A percentile compares a stretch with the other conserved stretches of the same genome.
Evolutionary conservation across 2,329 filamentous ascomycete species (phyloP).

Genomic region (Aspergillus felis): DNA sequence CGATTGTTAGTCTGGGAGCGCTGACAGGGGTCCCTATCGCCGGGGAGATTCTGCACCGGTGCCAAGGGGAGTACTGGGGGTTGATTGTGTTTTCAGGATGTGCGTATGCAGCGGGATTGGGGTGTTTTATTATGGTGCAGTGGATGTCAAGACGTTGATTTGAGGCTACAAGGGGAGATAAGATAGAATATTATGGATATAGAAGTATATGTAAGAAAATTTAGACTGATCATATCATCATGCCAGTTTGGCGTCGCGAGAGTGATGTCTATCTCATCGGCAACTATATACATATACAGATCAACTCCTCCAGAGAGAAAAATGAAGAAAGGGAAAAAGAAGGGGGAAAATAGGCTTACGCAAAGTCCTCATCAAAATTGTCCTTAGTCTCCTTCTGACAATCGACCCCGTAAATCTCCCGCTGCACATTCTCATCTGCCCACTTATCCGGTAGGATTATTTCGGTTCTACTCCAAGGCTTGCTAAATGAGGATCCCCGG

Average conservation of each 20-base stretch:
- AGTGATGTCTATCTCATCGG: background rate
- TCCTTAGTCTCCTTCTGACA: conserved; percentile 54
- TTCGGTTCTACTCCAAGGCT: too few relatives aligned
- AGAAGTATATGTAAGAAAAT: background rate
- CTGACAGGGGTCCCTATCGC: too few relatives aligned
- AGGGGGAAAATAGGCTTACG: conserved; percentile 7
- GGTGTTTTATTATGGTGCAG: too few relatives aligned
- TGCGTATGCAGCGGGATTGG: too few relatives aligned
- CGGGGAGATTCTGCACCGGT: too few relatives aligned
- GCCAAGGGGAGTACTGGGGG: too few relatives aligned
- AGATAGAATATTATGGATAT: background rate
- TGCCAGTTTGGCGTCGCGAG: background rate
- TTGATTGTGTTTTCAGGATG: too few relatives aligned
- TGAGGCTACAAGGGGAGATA: background rate
- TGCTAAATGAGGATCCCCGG: too few relatives aligned
- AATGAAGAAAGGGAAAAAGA: background rate
- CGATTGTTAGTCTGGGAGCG: too few relatives aligned
- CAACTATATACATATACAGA: background rate
- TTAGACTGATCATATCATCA: background rate
- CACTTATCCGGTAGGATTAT: conserved; percentile 54
- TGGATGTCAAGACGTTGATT: too few relatives aligned
- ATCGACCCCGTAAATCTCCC: conserved; percentile 63
- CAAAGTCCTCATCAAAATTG: conserved; percentile 25
- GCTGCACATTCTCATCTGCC: conserved; percentile 66
- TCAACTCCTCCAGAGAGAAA: background rate